These are phyloP conservation scores for Pseudopediastrum boryanum DNA, from an alignment of 139 green algal genomes.

Conservation along the genomic window DNA sequence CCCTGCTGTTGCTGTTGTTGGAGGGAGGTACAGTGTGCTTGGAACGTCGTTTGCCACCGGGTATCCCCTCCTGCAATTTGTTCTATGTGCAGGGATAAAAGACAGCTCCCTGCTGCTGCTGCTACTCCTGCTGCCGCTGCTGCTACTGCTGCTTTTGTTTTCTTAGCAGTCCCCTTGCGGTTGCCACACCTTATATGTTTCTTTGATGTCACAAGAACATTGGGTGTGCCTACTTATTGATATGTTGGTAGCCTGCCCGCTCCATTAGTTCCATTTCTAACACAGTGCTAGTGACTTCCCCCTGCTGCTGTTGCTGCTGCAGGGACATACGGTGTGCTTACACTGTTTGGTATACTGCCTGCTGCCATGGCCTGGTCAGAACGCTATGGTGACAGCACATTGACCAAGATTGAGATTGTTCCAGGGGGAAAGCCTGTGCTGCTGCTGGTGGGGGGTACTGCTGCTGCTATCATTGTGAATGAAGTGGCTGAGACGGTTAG, in stretches of 20 bases:
- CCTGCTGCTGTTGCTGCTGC: conserved; percentile 18
- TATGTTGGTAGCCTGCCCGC: neutral
- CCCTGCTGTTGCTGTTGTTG: no score
- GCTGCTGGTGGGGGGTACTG: conserved; percentile 38
- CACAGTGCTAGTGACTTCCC: neutral
- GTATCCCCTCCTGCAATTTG: no score
- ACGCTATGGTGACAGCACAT: conserved; percentile 40
- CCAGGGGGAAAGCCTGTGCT: conserved; percentile 52
- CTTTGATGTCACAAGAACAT: neutral
- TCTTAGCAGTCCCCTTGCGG: neutral
- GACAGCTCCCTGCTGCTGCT: no score
- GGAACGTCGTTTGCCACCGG: no score
- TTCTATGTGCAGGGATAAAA: no score
- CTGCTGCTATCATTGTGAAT: conserved; percentile 52
- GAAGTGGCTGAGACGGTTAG: no score
- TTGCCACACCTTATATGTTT: neutral
- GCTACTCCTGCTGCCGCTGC: neutral
- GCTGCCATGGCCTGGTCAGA: conserved; percentile 68
- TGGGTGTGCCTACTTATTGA: neutral
- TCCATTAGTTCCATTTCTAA: neutral
- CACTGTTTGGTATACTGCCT: conserved; percentile 77
- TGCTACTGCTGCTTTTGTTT: neutral
- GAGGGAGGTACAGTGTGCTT: no score
- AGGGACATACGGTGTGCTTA: conserved; percentile 76
- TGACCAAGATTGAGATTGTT: conserved; percentile 30